phyloP scores from a whole-genome alignment of 805 yeast genomes.

The Starmerella roubikii region DNA sequence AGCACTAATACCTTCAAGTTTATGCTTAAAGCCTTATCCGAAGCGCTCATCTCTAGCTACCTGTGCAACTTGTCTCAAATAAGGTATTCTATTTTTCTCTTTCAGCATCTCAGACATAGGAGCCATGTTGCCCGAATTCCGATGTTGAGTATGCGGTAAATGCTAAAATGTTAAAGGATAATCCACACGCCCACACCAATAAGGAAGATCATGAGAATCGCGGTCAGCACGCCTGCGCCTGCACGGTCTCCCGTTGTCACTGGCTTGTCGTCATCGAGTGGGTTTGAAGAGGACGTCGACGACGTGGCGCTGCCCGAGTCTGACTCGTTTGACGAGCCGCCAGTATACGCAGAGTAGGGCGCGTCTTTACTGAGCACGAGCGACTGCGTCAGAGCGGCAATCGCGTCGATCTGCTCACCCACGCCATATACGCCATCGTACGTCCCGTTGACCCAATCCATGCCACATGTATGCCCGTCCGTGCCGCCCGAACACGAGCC shows the following conservation, averaged over 20 bases:
- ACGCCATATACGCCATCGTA: constrained; percentile 64
- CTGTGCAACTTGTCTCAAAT: too few species aligned
- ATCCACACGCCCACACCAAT: constrained; percentile 71
- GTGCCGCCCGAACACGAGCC: constrained; percentile 65
- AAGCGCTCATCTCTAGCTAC: too few species aligned
- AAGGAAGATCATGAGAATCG: constrained; percentile 46
- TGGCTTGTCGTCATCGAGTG: constrained; percentile 21
- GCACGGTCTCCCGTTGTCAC: constrained; percentile 58
- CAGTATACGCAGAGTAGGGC: constrained; percentile 50
- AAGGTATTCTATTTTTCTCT: too few species aligned
- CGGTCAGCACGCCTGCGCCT: constrained; percentile 84
- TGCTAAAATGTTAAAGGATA: constrained; percentile 25
- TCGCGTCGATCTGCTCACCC: constrained; percentile 73
- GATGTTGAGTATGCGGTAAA: too few species aligned
- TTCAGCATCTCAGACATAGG: too few species aligned
- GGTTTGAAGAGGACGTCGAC: constrained; percentile 5
- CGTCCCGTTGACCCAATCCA: constrained; percentile 45
- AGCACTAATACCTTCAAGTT: too few species aligned
- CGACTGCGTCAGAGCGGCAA: constrained; percentile 45
- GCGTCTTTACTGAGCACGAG: constrained; percentile 30
- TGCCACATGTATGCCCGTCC: constrained; percentile 74
- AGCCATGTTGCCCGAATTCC: too few species aligned
- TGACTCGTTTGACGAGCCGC: constrained; percentile 60
- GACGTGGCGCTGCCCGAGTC: constrained; percentile 49
- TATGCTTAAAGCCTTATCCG: too few species aligned